Percentiles rank a stretch among this genome's conserved stretches.
Conservation (phyloP, 495 filamentous ascomycete genomes). For the Filosporella fistucella region DNA sequence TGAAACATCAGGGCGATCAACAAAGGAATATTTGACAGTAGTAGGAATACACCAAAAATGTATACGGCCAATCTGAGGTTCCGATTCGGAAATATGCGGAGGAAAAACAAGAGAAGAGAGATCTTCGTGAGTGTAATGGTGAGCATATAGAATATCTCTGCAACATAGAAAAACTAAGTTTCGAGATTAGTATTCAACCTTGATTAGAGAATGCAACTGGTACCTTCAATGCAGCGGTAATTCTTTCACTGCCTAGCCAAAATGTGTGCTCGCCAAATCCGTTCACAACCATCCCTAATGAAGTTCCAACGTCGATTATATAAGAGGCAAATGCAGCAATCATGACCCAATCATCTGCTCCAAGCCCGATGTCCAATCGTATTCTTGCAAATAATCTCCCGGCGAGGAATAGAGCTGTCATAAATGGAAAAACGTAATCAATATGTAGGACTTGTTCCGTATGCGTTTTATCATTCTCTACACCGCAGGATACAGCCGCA, state of each 20-base stretch:
- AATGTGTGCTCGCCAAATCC: constrained; percentile 1
- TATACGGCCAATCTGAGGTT: background rate
- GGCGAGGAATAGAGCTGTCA: background rate
- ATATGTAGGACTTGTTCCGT: background rate
- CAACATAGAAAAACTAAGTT: constrained; percentile 23
- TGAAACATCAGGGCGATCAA: background rate
- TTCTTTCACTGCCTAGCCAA: background rate
- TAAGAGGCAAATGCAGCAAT: background rate
- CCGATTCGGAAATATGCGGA: constrained; percentile 20
- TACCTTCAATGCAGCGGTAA: background rate
- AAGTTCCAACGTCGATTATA: background rate
- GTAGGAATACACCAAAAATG: background rate
- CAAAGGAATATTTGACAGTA: constrained; percentile 17
- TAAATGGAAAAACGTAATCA: background rate
- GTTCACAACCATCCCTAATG: background rate
- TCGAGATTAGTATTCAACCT: too few relatives aligned
- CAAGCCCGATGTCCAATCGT: constrained; percentile 1
- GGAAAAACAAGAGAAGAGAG: constrained; percentile 18
- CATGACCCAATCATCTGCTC: constrained; percentile 2
- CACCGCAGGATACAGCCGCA: background rate
- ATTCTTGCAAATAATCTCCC: background rate
- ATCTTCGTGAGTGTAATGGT: constrained; percentile 21
- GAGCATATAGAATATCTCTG: constrained; percentile 31
- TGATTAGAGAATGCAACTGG: background rate
- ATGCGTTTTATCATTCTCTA: background rate